Conservation (phyloP, 1,284 basidiomycete species). For the Leccinum angustisporum region DNA sequence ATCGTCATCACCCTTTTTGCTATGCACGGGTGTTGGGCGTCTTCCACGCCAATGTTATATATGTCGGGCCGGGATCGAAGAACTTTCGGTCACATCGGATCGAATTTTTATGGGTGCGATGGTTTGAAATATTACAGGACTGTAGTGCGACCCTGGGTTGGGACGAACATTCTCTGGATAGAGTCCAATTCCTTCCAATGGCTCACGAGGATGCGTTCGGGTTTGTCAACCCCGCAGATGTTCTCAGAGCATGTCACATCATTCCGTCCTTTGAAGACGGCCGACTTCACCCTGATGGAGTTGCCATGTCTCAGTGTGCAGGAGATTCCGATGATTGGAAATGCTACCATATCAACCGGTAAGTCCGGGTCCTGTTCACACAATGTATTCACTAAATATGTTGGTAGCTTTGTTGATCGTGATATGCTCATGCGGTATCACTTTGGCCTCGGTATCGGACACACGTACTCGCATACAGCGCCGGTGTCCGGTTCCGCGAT, state of each 20-base stretch:
- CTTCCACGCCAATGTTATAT: not conserved
- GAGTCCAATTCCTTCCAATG: conserved; percentile 8
- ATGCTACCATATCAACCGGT: not conserved
- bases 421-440: not conserved
- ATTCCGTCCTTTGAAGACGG: not conserved
- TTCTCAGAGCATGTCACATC: not conserved
- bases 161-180: not conserved
- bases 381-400: not conserved
- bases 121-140: not conserved
- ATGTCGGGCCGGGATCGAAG: not conserved
- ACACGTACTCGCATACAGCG: not conserved
- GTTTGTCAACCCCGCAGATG: not conserved
- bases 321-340: not conserved
- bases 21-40: not conserved
- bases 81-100: not conserved
- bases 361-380: not conserved
- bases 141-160: not conserved
- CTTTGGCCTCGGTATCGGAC: not conserved
- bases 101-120: not conserved
- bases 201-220: not conserved
- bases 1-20: not conserved
- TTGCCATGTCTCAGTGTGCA: not conserved
- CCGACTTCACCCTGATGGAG: not conserved
- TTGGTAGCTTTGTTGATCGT: not conserved
- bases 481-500: not conserved